These are phyloP conservation scores for Solanum virginianum DNA, from an alignment of 257 asterid species.

Conservation along the genomic window DNA sequence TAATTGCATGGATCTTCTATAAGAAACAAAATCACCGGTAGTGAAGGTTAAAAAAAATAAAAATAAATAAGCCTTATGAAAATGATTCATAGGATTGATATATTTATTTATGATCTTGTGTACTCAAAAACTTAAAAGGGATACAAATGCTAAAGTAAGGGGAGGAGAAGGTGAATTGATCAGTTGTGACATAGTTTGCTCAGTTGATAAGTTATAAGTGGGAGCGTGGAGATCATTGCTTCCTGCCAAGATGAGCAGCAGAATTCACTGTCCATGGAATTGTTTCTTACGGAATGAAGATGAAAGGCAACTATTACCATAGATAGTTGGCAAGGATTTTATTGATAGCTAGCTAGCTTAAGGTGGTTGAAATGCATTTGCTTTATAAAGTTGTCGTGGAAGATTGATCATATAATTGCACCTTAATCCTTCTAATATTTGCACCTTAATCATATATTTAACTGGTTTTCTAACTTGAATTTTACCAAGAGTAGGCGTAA, in stretches of 20 bases:
- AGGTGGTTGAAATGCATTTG: background rate
- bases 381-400: background rate
- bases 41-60: background rate
- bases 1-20: background rate
- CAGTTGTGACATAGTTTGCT: background rate
- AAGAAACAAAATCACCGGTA: background rate
- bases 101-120: background rate
- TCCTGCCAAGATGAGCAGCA: background rate
- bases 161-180: background rate
- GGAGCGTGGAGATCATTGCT: background rate
- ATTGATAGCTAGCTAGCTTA: background rate
- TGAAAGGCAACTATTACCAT: background rate
- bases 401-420: background rate
- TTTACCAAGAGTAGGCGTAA: background rate
- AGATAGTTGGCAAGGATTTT: background rate
- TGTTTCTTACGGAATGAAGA: background rate
- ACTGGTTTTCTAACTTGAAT: background rate
- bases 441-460: background rate
- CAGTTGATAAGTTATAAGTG: background rate
- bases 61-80: too few relatives aligned
- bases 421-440: background rate
- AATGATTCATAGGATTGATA: background rate
- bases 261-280: background rate
- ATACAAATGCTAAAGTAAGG: too few relatives aligned
- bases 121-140: background rate